Base-by-base conservation (phyloP, 768 basidiomycete species). In the Tylopilus felleus region DNA sequence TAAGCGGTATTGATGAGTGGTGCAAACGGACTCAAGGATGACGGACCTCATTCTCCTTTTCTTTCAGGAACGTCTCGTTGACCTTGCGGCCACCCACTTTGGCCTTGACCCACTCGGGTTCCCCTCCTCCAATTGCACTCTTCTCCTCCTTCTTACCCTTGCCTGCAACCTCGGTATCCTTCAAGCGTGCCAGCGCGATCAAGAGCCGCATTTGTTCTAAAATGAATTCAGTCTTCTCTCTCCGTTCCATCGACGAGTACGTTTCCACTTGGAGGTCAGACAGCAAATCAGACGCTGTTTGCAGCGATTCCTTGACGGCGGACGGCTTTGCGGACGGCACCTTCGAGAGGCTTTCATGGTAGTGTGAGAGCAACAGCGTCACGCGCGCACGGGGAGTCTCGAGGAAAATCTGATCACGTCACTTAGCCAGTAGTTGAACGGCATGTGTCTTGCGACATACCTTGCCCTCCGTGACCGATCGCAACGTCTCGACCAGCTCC, bases 211-310 rank as follows among this genome's bases (percentile, higher is more conserved):
- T 98, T 72, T 98, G 97, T 71, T 98, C 96, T 41, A 98, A 74
- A 60, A 99, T 90, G 65, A 99, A 98, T 69, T 98, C 93, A 5
- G 93, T 97, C 79, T 99, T 99, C 72, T 99, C 97, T 65, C 90
- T 76, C 55, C 94, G 85, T 59, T 98, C 93, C 97, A 99, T 98
- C 7, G 92, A 93, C 14, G 95, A 98, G 69, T 98, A 99, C 2
- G 97, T 98, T 73, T 99, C 97, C 36, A 99, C 95, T 75, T 98
- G 95, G 3, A 99, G 83, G 54, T 99, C 97, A 22, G 88, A 88
- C 56, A 98, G 79, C 27, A 98, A 75, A 59, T 98, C 97, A 0
- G 92, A 94, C 7, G 97, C 94, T 0, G 85, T 88, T 63, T 89
- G 84, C 36, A 93, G 74, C 39, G 86, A 82, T 61, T 90, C 88